Percentiles rank a stretch among this genome's conserved stretches.
Conservation (phyloP, 345 rosid genomes). For the rapeseed (Brassica napus) region Da-Ae NC_063440.1:20474001-20474500, state of each 20-base stretch:
- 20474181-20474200: conserved; percentile 82
- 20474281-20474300: conserved; percentile 79
- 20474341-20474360: background rate
- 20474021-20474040: background rate
- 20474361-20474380: background rate
- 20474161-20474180: conserved; percentile 68
- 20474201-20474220: conserved; percentile 69
- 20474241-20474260: conserved; percentile 72
- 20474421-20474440: background rate
- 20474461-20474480: conserved; percentile 53
- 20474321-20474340: conserved; percentile 87
- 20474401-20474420: background rate
- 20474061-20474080: background rate
- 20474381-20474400: background rate
- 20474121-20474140: background rate
- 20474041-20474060: conserved; percentile 12
- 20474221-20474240: conserved; percentile 69
- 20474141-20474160: conserved; percentile 75
- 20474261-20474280: conserved; percentile 89
- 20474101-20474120: background rate
- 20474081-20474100: conserved; percentile 2
- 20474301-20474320: conserved; percentile 95
- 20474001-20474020: conserved; percentile 83
- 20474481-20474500: conserved; percentile 95
- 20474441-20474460: background rate